Base-by-base conservation (phyloP, 306 rosid species). In the Inga leiocalycina region DNA sequence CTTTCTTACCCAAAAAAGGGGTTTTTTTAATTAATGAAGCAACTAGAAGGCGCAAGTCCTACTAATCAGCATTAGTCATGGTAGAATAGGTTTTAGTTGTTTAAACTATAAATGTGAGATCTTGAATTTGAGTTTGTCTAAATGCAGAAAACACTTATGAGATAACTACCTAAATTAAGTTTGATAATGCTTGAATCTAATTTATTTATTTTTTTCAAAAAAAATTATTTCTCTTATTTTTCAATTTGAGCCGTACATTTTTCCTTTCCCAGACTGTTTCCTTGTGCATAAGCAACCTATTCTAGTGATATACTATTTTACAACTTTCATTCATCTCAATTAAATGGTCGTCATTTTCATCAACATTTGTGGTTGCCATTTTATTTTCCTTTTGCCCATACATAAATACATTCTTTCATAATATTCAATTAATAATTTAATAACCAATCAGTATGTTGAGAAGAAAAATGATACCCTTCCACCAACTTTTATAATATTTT, bases 271-370 rank as follows among this genome's bases (percentile, higher is more conserved):
- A 48, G 81, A 75, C 88, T 76, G 82, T 90, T 90, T 88, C 95
- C 89, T 95, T 89, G 88, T 86, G 81, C 91, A 90, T 83, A 79
- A 90, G 92, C 94, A 90, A 89, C 94, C 94, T 84, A 93, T 84
- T 89, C 90, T 84, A 85, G 89, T 87, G 88, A 90, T 82, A 79
- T 64, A 41, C 0, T 45, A 45, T 34, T 9, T 3, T 2, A 11
- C 0, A 22, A 4, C 15, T 27, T 91, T 87, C 87, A 88, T 92
- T 97, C 87, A 91, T 91, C 94, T 84, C 90, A 79, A 87, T 85
- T 32, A 35, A 79, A 86, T 83, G 79, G 81, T 81, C 43, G 75
- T 80, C 86, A 35, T 39, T 8, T 5, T 35, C 24, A 8, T 10
- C 48, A 34, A n/a, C 24, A 84, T 79, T 73, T 79, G 81, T 86